A percentile compares a stretch with the other conserved stretches of the same genome.
Conservation (phyloP, 352 stramenopile genomes). For the Hyaloperonospora arabidopsidis region DNA sequence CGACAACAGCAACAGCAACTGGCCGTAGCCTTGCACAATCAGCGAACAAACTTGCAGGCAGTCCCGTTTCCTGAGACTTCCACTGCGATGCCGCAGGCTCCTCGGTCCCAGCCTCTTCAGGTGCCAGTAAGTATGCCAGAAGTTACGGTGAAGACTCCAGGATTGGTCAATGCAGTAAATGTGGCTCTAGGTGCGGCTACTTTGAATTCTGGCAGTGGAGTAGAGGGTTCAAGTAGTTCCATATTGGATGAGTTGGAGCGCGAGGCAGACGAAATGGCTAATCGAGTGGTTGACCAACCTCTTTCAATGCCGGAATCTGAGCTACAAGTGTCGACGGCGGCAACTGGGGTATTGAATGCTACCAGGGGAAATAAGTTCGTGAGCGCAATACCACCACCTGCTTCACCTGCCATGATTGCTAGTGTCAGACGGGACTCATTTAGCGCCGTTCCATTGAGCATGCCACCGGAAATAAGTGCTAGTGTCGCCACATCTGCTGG, state of each 20-base stretch:
- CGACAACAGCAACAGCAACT: conserved; percentile 72
- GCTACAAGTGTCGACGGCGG: conserved; percentile 40
- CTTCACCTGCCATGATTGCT: conserved; percentile 17
- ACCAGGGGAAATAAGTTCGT: conserved; percentile 24
- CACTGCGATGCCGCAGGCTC: conserved; percentile 27
- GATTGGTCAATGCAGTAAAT: conserved; percentile 18
- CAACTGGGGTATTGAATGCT: conserved; percentile 25
- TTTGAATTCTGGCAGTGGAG: conserved; percentile 15
- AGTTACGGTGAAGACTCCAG: conserved; percentile 22
- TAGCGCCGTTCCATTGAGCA: conserved; percentile 53
- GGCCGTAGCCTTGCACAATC: conserved; percentile 59
- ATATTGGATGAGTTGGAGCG: conserved; percentile 82
- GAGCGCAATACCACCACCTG: conserved; percentile 16
- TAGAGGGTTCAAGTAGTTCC: conserved; percentile 39
- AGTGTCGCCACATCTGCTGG: conserved; percentile 28
- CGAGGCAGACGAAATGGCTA: conserved; percentile 83
- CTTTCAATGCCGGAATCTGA: conserved; percentile 80
- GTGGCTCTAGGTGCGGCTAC: conserved; percentile 11
- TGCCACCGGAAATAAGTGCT: conserved; percentile 62
- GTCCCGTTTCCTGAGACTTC: conserved; percentile 47
- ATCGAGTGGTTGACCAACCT: conserved; percentile 69
- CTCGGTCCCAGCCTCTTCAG: conserved; percentile 41
- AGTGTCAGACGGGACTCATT: conserved; percentile 28
- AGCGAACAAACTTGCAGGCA: conserved; percentile 53
- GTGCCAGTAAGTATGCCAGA: conserved; percentile 48